Conservation (phyloP, 2,329 filamentous ascomycete genomes). For the Colletotrichum eremochloae region DNA sequence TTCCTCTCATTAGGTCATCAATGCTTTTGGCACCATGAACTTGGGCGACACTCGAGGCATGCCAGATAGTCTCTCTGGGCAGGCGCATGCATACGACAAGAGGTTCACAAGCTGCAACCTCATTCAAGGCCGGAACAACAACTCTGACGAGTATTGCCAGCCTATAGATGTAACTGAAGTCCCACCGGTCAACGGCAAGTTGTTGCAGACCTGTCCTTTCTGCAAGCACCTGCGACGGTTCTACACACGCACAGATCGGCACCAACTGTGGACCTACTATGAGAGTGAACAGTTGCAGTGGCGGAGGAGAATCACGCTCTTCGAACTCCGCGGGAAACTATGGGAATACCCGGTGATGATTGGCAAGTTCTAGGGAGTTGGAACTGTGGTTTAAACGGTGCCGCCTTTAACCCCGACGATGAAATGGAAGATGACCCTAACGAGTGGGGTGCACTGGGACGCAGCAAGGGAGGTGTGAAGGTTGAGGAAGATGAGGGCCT, state of each 20-base stretch:
- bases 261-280: neutral
- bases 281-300: neutral
- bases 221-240: neutral
- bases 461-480: neutral
- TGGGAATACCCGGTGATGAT: neutral
- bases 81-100: neutral
- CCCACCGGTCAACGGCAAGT: neutral
- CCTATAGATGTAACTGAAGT: neutral
- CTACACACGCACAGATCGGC: neutral
- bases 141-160: neutral
- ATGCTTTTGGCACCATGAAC: neutral
- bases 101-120: neutral
- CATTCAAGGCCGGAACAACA: neutral
- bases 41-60: neutral
- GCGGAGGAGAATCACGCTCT: neutral
- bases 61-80: neutral
- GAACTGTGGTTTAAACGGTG: neutral
- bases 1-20: no score
- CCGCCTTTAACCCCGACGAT: neutral
- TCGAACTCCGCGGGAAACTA: neutral
- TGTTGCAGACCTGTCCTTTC: neutral
- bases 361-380: neutral
- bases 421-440: neutral
- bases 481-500: no score
- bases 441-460: neutral